These are phyloP conservation scores for Halophytophthora batemanensis DNA, from an alignment of 352 stramenopile species.

Conservation along the genomic window DNA sequence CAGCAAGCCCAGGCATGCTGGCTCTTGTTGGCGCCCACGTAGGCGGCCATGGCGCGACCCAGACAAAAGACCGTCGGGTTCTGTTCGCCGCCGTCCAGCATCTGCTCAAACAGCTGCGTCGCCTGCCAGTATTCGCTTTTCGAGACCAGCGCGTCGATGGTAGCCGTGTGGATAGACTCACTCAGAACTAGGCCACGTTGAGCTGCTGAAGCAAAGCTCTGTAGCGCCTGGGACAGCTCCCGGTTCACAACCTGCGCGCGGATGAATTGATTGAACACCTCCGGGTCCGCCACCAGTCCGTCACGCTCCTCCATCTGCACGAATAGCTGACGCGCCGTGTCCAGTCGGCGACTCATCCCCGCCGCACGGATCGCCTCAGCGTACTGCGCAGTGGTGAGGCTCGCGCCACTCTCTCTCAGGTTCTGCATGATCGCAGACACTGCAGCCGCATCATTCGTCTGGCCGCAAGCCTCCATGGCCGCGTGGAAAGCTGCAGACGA, in stretches of 20 bases:
- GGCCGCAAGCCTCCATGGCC: constrained; percentile 69
- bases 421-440: constrained; percentile 49
- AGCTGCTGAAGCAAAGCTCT: constrained; percentile 61
- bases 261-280: constrained; percentile 71
- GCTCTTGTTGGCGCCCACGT: constrained; percentile 66
- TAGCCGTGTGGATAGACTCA: constrained; percentile 75
- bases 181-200: constrained; percentile 46
- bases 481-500: constrained; percentile 72
- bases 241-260: constrained; percentile 73
- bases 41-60: constrained; percentile 73
- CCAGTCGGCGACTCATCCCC: constrained; percentile 51
- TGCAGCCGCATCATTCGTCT: constrained; percentile 46
- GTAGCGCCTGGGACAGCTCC: constrained; percentile 62
- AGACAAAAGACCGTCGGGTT: constrained; percentile 69
- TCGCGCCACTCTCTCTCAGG: constrained; percentile 20
- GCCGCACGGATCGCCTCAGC: constrained; percentile 60
- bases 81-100: constrained; percentile 54
- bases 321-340: constrained; percentile 58
- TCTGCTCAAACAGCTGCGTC: constrained; percentile 66
- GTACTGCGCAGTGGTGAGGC: constrained; percentile 43
- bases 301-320: constrained; percentile 59
- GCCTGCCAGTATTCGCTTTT: constrained; percentile 65
- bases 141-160: constrained; percentile 66
- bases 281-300: constrained; percentile 35
- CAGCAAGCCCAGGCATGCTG: constrained; percentile 64